phyloP scores from a whole-genome alignment of 75 land plant species.

The Chamaecyparis obtusa region DNA sequence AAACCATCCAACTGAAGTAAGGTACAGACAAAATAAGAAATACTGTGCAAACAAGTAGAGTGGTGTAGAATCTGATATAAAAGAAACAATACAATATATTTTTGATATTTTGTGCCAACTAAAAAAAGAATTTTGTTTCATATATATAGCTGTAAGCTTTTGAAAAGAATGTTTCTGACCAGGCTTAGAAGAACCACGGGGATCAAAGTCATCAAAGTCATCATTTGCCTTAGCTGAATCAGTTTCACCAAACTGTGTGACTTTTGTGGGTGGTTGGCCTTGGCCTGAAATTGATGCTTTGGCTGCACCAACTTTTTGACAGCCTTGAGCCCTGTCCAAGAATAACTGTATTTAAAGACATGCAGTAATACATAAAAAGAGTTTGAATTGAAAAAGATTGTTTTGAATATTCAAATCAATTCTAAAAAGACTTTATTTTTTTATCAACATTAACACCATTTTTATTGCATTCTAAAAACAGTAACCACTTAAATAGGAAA shows the following conservation, averaged over 20 bases:
- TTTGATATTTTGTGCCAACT: background rate
- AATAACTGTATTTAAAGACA: background rate
- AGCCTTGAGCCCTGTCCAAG: constrained; percentile 26
- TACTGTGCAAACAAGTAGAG: background rate
- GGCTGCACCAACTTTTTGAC: background rate
- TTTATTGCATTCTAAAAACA: background rate
- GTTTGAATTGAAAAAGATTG: background rate
- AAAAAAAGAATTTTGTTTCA: background rate
- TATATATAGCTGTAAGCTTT: background rate
- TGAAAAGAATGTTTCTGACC: constrained; percentile 33
- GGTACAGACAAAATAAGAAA: background rate
- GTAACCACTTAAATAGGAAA: background rate
- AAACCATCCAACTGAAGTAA: background rate
- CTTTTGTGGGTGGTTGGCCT: background rate
- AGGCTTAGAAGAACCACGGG: constrained; percentile 51
- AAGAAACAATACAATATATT: background rate
- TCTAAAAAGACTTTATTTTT: background rate
- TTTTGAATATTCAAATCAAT: background rate
- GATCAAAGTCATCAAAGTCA: constrained; percentile 76
- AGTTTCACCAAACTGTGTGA: background rate
- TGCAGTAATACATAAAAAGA: background rate
- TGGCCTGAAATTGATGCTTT: constrained; percentile 14
- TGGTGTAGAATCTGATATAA: background rate
- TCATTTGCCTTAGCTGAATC: constrained; percentile 27
- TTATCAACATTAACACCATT: background rate